These are phyloP conservation scores for Cyclanthera cordifolia DNA, from an alignment of 306 rosid genomes.

Conservation along the genomic window DNA sequence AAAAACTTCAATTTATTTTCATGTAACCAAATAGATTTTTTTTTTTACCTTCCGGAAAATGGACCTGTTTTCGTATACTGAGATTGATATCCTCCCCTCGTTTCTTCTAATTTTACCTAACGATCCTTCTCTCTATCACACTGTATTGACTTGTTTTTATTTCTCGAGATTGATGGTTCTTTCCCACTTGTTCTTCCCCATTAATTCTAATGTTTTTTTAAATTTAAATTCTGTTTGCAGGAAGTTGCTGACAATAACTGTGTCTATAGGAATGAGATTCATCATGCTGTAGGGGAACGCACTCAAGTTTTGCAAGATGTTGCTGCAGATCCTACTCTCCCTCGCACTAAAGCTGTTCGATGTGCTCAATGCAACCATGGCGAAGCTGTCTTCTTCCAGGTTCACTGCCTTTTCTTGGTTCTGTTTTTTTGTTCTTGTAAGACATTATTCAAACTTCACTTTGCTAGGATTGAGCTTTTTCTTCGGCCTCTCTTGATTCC, in stretches of 20 bases:
- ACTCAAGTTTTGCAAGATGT: slow-evolving; percentile 86
- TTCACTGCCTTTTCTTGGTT: slow-evolving; percentile 11
- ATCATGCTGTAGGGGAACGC: slow-evolving; percentile 82
- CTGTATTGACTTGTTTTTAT: neutral
- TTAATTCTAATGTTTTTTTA: neutral
- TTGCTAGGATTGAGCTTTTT: neutral
- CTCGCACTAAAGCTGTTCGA: slow-evolving; percentile 89
- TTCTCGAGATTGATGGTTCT: neutral
- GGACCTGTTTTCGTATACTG: neutral
- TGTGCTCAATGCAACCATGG: slow-evolving; percentile 88
- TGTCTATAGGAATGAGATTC: slow-evolving; percentile 85
- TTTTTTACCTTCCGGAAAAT: neutral
- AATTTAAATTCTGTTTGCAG: slow-evolving; percentile 30
- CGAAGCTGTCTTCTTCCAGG: slow-evolving; percentile 99
- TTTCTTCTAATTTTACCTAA: neutral
- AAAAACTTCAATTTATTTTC: neutral
- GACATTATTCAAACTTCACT: neutral
- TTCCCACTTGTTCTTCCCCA: neutral
- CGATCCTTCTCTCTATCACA: neutral
- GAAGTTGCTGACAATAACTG: slow-evolving; percentile 85
- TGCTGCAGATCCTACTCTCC: slow-evolving; percentile 96
- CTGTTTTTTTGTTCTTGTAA: too few relatives aligned
- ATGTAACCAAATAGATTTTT: neutral
- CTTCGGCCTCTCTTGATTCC: neutral
- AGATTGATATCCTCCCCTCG: neutral